Percentiles rank a stretch among this genome's conserved stretches.
These are phyloP conservation scores for Moesziomyces parantarcticus DNA, from an alignment of 1,284 basidiomycete genomes.

Conservation along the genomic window DNA sequence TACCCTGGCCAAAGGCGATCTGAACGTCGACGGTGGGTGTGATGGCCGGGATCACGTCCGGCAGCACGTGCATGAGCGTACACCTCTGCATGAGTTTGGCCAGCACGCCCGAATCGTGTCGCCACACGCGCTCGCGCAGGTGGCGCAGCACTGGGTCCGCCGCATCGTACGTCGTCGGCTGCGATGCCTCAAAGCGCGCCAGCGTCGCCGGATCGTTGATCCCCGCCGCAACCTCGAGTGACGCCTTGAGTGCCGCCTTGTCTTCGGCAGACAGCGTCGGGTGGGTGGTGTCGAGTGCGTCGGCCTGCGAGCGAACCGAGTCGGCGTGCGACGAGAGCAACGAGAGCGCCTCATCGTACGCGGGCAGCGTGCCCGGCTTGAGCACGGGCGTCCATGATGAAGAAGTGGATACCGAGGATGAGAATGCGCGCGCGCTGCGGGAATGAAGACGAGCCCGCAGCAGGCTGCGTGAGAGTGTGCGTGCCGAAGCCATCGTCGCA, in stretches of 20 bases:
- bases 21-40: constrained; percentile 80
- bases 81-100: constrained; percentile 84
- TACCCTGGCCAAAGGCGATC: constrained; percentile 72
- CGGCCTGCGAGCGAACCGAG: constrained; percentile 71
- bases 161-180: constrained; percentile 65
- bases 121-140: constrained; percentile 85
- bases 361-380: constrained; percentile 76
- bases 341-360: constrained; percentile 82
- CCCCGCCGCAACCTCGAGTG: constrained; percentile 76
- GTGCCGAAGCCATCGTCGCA: background rate
- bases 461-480: constrained; percentile 8
- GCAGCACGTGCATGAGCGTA: constrained; percentile 87
- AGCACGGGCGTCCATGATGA: constrained; percentile 71
- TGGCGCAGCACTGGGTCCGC: constrained; percentile 78
- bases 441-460: constrained; percentile 3
- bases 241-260: constrained; percentile 59
- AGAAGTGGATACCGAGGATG: constrained; percentile 9
- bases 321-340: constrained; percentile 72
- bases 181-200: constrained; percentile 75
- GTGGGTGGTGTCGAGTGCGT: constrained; percentile 49
- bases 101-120: constrained; percentile 63
- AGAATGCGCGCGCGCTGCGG: constrained; percentile 1
- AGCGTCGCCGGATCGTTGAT: constrained; percentile 81
- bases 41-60: constrained; percentile 82
- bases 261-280: constrained; percentile 6